phyloP scores from a whole-genome alignment of 495 filamentous ascomycete species.

The Podospora pseudocomata region DNA sequence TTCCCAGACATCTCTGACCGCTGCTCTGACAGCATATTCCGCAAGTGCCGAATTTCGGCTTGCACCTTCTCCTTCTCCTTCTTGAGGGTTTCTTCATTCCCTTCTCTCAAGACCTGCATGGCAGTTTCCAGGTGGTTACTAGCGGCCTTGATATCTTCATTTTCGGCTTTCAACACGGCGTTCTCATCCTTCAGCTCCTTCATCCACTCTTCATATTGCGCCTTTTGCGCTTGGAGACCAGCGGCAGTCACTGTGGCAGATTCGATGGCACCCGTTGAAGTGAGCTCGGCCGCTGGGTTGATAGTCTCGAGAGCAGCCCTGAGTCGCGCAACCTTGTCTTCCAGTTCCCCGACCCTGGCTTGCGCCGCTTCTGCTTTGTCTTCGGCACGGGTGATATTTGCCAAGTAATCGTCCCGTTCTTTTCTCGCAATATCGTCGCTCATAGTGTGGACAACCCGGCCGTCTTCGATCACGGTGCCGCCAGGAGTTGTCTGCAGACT shows the following conservation, averaged over 20 bases:
- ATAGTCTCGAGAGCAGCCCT: background rate
- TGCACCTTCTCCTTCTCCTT: background rate
- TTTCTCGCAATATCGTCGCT: background rate
- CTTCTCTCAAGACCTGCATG: background rate
- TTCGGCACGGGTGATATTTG: background rate
- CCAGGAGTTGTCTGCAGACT: background rate
- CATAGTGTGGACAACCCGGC: background rate
- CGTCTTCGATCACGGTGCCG: background rate
- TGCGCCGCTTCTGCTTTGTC: background rate
- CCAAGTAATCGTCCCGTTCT: background rate
- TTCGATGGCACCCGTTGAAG: background rate
- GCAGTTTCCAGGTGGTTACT: background rate
- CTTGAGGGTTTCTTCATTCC: background rate
- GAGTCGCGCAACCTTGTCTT: background rate
- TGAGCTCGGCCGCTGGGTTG: background rate
- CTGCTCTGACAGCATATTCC: background rate
- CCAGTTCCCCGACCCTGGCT: background rate
- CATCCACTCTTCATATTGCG: background rate
- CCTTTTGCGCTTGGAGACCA: background rate
- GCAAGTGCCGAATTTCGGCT: background rate
- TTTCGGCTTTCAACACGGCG: background rate
- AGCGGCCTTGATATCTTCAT: background rate
- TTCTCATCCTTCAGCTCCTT: background rate
- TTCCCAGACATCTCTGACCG: background rate
- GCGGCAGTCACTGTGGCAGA: background rate